Evolutionary conservation across 164 flowering plant genomes (phyloP), one percentile per base, ranked within the genome.

Genomic region (Aristolochia fimbriata): DNA sequence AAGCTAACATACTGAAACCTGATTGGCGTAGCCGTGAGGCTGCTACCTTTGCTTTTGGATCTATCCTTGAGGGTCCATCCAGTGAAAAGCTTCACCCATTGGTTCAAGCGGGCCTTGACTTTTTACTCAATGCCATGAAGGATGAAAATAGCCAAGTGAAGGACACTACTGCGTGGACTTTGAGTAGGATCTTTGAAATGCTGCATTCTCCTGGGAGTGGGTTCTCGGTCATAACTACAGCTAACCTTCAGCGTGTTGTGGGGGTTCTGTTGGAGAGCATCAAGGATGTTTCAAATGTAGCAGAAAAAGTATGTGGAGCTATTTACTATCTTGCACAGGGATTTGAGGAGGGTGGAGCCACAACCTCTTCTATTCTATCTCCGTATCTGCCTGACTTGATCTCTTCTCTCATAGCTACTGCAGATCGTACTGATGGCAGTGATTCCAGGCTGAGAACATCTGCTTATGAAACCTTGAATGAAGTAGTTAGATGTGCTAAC

Each of bases 111-210:
- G 96, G 82, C 15, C 64, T 88, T 30, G 81, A 77, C 8, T 86
- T 86, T 68, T 68, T 86, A 62, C 87, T 88, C 17, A 80, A 68
- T 58, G 83, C 90, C 4, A 78, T 77, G 82, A 81, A 64, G 55
- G 92, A 84, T 71, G 75, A 70, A 41, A 86, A 84, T 66, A 80
- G 73, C 64, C 91, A 85, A 59, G 91, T 83, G 25, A 83, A 78
- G 77, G 91, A 85, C 65, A 87, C 89, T 6, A 88, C 92, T 60
- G 96, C 96, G 30, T 88, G 92, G 96, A 77, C 92, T 53, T 78
- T 88, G 16, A 70, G 91, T 55, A 77, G 93, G 59, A 83, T 86
- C 21, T 88, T 88, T 76, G 92, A 88, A 77, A 53, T 86, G 19
- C 23, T 88, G 64, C 90, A 88, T 64, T 45, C 69, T 46, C 88